Conservation (phyloP, 1,284 basidiomycete species). For the Boletus sp. region DNA sequence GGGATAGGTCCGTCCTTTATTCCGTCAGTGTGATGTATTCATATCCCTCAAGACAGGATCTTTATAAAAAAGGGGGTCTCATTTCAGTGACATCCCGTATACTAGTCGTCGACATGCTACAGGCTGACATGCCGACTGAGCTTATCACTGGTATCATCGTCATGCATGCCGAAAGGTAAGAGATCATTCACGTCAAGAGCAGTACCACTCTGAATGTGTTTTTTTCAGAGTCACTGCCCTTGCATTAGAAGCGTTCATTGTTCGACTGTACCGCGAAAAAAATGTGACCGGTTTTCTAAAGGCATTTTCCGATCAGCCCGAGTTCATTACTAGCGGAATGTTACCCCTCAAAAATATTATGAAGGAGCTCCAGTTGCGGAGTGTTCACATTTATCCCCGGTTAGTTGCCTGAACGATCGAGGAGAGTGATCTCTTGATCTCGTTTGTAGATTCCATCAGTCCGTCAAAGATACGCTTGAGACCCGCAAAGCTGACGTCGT, state of each 20-base stretch:
- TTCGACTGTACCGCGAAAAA: constrained; percentile 85
- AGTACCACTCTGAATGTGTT: not conserved
- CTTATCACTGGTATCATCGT: constrained; percentile 92
- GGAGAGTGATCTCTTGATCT: constrained; percentile 1
- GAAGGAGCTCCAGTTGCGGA: constrained; percentile 88
- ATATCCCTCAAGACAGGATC: constrained; percentile 60
- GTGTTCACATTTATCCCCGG: constrained; percentile 92
- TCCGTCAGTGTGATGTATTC: not conserved
- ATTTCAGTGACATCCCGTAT: constrained; percentile 95
- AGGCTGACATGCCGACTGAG: constrained; percentile 81
- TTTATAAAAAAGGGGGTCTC: constrained; percentile 89
- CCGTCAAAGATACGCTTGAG: constrained; percentile 80
- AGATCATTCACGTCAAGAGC: not conserved
- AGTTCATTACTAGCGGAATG: constrained; percentile 90
- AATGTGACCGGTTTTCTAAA: constrained; percentile 93
- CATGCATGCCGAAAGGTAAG: constrained; percentile 90
- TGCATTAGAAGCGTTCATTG: constrained; percentile 89
- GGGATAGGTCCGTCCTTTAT: constrained; percentile 62
- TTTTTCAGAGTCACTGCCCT: constrained; percentile 77
- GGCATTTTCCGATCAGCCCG: constrained; percentile 96
- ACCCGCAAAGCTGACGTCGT: constrained; percentile 89
- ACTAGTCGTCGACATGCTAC: constrained; percentile 94
- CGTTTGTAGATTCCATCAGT: constrained; percentile 79
- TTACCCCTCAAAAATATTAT: constrained; percentile 92
- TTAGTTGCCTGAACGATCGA: constrained; percentile 39